A percentile compares a stretch with the other conserved stretches of the same genome.
phyloP scores from a whole-genome alignment of 805 yeast genomes.

The Yarrowia sp. region DNA sequence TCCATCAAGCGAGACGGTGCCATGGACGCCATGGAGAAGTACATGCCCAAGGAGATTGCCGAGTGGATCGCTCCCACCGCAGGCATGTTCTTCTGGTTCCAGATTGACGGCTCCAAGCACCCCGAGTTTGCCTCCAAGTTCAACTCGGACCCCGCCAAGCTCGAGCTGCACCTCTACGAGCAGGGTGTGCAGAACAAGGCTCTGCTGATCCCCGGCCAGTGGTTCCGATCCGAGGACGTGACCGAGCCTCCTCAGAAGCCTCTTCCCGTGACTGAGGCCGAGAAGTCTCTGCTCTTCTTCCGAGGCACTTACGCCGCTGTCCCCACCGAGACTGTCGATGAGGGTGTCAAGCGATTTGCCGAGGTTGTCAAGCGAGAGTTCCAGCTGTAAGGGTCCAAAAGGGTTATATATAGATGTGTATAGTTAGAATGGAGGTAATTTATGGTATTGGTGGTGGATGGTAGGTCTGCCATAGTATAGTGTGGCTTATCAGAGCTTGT shows the following conservation, averaged over 20 bases:
- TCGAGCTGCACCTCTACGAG: constrained; percentile 39
- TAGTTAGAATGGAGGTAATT: neutral
- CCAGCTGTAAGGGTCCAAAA: constrained; percentile 23
- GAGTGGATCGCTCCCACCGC: constrained; percentile 46
- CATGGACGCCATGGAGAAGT: constrained; percentile 64
- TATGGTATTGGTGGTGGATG: neutral
- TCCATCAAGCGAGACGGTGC: constrained; percentile 85
- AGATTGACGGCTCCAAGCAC: constrained; percentile 51
- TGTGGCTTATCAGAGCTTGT: too few relatives aligned
- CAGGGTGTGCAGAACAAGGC: constrained; percentile 38
- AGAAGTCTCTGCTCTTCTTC: constrained; percentile 39
- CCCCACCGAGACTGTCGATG: constrained; percentile 36
- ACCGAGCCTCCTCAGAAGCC: constrained; percentile 40
- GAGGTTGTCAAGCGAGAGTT: constrained; percentile 35
- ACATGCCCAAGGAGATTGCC: constrained; percentile 46
- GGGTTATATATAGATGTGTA: constrained; percentile 1
- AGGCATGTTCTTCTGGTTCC: constrained; percentile 52
- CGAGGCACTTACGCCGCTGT: constrained; percentile 46
- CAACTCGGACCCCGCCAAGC: constrained; percentile 32
- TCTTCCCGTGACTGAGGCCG: constrained; percentile 33
- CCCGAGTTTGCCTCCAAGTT: constrained; percentile 42
- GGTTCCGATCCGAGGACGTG: constrained; percentile 39
- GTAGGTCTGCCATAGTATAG: too few relatives aligned
- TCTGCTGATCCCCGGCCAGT: constrained; percentile 42
- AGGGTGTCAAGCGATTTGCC: constrained; percentile 40